Base-by-base conservation (phyloP, 768 basidiomycete species). In the Floccularia luteovirens region DNA sequence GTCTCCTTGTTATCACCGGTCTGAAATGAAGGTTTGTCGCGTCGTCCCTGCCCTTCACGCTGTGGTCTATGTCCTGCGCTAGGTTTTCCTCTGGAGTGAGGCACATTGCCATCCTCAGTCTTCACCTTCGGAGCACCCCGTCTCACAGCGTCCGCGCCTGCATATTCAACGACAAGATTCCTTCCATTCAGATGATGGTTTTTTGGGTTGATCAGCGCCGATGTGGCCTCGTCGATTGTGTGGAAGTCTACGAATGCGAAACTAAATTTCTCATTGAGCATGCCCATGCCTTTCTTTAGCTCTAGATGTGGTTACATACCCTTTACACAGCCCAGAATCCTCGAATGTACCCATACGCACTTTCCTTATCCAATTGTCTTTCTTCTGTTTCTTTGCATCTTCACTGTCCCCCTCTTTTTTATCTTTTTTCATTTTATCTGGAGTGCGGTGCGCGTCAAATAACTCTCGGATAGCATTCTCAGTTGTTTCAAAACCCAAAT, bases 231-330 rank as follows among this genome's bases (percentile, higher is more conserved):
- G 43, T 88, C 82, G 2, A 71, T 70, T 16, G 73, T 75, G 36
- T 76, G 73, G 57, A 98, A 99, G 59, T 99, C 96, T 40, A 94
- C 74, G 55, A 98, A 98, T 0, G 88, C 91, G 64, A 90, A 98
- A 12, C 94, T 97, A 55, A 19, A 40, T 7, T 17, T 19, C 4
- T 8, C 11, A 30, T 30, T 30, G 27, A 30, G 27, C 27, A 8
- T 30, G n/a, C n/a, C n/a, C n/a, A n/a, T n/a, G n/a, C n/a, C n/a
- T n/a, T n/a, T n/a, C n/a, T n/a, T n/a, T n/a, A n/a, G n/a, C n/a
- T n/a, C n/a, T n/a, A n/a, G n/a, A n/a, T n/a, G n/a, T n/a, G 33
- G 5, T 21, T 1, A 65, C 72, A 43, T 54, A 96, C 94, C 94
- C 94, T 71, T 98, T 99, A 64, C 94, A 98, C 39, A 77, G 62